These are phyloP conservation scores for Xylaria arbuscula DNA, from an alignment of 2,329 filamentous ascomycete genomes.

Conservation along the genomic window DNA sequence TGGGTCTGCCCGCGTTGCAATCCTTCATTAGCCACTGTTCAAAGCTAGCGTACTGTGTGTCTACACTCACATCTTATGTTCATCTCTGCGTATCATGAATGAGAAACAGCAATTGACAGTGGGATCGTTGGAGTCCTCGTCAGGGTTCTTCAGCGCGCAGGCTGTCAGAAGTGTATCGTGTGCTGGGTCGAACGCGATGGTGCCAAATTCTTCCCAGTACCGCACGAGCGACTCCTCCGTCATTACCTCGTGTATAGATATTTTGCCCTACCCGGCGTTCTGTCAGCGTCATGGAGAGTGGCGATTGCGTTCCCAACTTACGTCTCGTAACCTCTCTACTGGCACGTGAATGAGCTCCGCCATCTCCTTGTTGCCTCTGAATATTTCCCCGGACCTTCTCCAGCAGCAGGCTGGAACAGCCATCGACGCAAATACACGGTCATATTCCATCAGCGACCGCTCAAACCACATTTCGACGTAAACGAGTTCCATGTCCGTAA, in stretches of 20 bases:
- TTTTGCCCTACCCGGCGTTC: conserved; percentile 75
- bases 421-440: conserved; percentile 98
- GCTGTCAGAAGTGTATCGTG: conserved; percentile 97
- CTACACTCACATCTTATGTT: conserved; percentile 87
- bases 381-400: conserved; percentile 96
- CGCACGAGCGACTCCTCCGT: conserved; percentile 94
- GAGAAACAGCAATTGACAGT: conserved; percentile 96
- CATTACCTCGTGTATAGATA: conserved; percentile 94
- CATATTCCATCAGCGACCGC: conserved; percentile 94
- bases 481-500: conserved; percentile 94
- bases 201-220: conserved; percentile 99
- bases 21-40: conserved; percentile 49
- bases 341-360: conserved; percentile 94
- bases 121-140: conserved; percentile 73
- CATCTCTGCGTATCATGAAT: conserved; percentile 93
- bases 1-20: conserved; percentile 70
- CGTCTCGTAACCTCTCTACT: conserved; percentile 89
- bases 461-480: conserved; percentile 99
- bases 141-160: conserved; percentile 88
- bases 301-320: conserved; percentile 59
- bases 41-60: not conserved
- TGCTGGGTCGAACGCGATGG: conserved; percentile 92
- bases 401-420: conserved; percentile 97
- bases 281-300: conserved; percentile 21
- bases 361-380: conserved; percentile 98